Conservation (phyloP, 202 grass and related monocot genomes). For the Panicum virgatum region DNA sequence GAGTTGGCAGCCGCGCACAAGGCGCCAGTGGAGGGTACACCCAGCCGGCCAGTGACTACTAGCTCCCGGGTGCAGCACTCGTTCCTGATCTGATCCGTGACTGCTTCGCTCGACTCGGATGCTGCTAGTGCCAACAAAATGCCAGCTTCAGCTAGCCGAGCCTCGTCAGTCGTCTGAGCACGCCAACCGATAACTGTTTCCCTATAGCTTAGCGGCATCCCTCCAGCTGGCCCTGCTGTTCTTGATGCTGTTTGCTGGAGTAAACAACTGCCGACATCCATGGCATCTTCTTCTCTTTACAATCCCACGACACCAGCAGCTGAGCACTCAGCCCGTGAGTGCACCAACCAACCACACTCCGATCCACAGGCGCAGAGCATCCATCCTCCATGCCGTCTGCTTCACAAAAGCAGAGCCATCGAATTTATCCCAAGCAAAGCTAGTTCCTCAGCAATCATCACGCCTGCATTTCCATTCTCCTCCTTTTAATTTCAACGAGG, state of each 20-base stretch:
- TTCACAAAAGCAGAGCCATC: neutral
- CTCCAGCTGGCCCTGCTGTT: neutral
- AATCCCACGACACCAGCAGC: neutral
- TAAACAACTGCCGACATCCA: neutral
- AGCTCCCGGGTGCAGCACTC: neutral
- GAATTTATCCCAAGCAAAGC: slow-evolving; percentile 9
- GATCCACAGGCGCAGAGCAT: neutral
- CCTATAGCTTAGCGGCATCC: neutral
- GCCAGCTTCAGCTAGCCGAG: neutral
- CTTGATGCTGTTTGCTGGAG: neutral
- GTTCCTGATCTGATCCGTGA: slow-evolving; percentile 9
- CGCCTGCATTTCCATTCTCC: neutral
- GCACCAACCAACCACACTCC: too few species aligned
- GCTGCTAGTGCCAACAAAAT: neutral
- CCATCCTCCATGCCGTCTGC: neutral
- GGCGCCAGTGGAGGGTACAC: slow-evolving; percentile 25
- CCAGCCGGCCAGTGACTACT: neutral
- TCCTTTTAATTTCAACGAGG: too few species aligned
- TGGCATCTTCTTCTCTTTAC: neutral
- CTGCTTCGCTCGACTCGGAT: neutral
- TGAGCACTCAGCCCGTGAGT: neutral
- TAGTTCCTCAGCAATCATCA: neutral
- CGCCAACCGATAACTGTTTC: neutral
- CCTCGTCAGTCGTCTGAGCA: neutral
- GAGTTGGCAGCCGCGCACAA: neutral